Evolutionary conservation across 352 stramenopile genomes (phyloP).

Genomic region (Globisporangium parvum): DNA sequence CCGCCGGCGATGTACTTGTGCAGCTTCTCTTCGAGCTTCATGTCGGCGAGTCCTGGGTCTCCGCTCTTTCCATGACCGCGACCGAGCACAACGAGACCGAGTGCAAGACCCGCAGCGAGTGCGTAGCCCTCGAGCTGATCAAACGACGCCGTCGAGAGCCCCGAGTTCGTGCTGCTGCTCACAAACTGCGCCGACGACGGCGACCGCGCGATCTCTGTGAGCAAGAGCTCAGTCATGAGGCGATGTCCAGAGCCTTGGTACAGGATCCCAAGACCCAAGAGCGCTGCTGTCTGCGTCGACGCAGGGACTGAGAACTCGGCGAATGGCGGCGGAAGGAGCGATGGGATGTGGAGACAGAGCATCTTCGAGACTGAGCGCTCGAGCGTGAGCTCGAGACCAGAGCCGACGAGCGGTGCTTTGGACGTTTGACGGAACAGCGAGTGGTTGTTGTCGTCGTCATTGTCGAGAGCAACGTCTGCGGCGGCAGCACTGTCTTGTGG

Average conservation of each 20-base stretch:
- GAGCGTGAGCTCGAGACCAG: slow-evolving; percentile 52
- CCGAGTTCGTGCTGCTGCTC: slow-evolving; percentile 31
- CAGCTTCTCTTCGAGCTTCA: slow-evolving; percentile 96
- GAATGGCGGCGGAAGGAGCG: slow-evolving; percentile 92
- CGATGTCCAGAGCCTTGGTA: slow-evolving; percentile 95
- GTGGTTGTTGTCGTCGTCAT: slow-evolving; percentile 10
- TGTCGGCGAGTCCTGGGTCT: slow-evolving; percentile 90
- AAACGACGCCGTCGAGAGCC: slow-evolving; percentile 47
- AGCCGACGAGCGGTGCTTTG: slow-evolving; percentile 32
- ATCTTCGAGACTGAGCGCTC: slow-evolving; percentile 95
- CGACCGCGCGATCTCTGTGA: slow-evolving; percentile 94
- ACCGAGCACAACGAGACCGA: slow-evolving; percentile 95
- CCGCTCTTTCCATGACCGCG: slow-evolving; percentile 56
- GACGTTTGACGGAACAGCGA: background rate
- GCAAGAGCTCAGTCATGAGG: slow-evolving; percentile 96
- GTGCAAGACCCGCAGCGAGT: slow-evolving; percentile 87
- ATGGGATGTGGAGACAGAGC: slow-evolving; percentile 97
- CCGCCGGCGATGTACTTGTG: slow-evolving; percentile 92
- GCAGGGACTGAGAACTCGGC: slow-evolving; percentile 94
- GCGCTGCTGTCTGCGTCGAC: slow-evolving; percentile 92
- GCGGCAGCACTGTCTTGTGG: background rate
- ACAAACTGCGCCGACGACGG: slow-evolving; percentile 69
- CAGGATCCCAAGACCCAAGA: slow-evolving; percentile 94
- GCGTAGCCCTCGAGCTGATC: slow-evolving; percentile 94
- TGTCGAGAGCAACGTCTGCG: slow-evolving; percentile 12